Conservation (phyloP, 1,284 basidiomycete species). For the Marasmius sp. region DNA sequence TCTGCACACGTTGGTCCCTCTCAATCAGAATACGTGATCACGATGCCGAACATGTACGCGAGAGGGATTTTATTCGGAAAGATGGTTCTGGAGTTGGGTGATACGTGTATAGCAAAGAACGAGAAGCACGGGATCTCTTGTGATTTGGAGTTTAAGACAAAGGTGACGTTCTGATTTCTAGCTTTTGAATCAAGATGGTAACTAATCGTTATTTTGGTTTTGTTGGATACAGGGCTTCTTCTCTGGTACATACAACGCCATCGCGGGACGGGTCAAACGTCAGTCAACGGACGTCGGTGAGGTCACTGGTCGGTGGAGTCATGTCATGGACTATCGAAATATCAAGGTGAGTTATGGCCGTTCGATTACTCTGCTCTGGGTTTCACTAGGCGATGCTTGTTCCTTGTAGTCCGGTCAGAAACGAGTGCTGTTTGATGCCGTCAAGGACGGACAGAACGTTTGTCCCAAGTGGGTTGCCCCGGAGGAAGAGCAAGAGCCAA, state of each 20-base stretch:
- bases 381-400: background rate
- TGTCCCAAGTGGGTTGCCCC: slow-evolving; percentile 84
- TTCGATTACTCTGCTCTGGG: background rate
- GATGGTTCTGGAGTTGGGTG: slow-evolving; percentile 97
- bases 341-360: slow-evolving; percentile 47
- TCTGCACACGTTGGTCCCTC: background rate
- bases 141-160: slow-evolving; percentile 97
- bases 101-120: slow-evolving; percentile 86
- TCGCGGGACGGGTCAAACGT: slow-evolving; percentile 79
- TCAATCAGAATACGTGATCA: slow-evolving; percentile 73
- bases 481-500: slow-evolving; percentile 85
- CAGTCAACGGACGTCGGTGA: slow-evolving; percentile 79
- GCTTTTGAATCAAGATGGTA: background rate
- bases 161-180: slow-evolving; percentile 44
- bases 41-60: slow-evolving; percentile 98
- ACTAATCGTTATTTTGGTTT: background rate
- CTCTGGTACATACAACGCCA: slow-evolving; percentile 93
- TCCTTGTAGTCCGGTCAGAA: slow-evolving; percentile 59
- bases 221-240: slow-evolving; percentile 81
- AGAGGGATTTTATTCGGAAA: slow-evolving; percentile 97
- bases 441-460: slow-evolving; percentile 68
- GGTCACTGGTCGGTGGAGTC: slow-evolving; percentile 89
- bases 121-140: slow-evolving; percentile 73
- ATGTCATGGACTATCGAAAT: slow-evolving; percentile 85
- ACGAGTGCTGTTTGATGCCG: slow-evolving; percentile 84